These are phyloP conservation scores for Lenwebbia sp. DNA, from an alignment of 345 rosid genomes.

Conservation along the genomic window DNA sequence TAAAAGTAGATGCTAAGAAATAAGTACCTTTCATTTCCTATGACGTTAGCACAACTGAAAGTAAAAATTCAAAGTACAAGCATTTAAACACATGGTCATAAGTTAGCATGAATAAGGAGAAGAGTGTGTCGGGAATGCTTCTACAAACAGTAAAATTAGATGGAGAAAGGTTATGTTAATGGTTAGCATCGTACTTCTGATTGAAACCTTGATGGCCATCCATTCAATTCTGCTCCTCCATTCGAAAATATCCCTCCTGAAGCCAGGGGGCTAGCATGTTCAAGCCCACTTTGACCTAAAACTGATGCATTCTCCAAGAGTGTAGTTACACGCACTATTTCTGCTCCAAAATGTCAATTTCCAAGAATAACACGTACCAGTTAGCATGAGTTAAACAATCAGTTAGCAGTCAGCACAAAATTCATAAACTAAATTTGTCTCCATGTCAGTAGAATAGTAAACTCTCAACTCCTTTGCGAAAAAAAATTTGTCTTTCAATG, in stretches of 20 bases:
- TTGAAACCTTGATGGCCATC: constrained; percentile 92
- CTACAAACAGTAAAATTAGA: constrained; percentile 50
- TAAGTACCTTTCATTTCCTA: background rate
- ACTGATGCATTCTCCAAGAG: constrained; percentile 99
- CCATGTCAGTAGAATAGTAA: constrained; percentile 44
- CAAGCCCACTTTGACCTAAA: constrained; percentile 96
- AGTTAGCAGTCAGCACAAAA: constrained; percentile 58
- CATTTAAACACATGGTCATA: constrained; percentile 30
- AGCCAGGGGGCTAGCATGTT: constrained; percentile 87
- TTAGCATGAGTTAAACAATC: constrained; percentile 68
- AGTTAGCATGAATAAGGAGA: constrained; percentile 38
- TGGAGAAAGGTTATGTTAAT: constrained; percentile 83
- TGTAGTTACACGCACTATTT: constrained; percentile 96
- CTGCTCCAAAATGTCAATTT: constrained; percentile 98
- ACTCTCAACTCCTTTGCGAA: constrained; percentile 17
- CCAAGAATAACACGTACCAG: constrained; percentile 91
- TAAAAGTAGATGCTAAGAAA: background rate
- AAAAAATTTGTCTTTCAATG: background rate
- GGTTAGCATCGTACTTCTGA: constrained; percentile 99
- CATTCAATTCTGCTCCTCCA: constrained; percentile 86
- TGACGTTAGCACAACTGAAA: background rate
- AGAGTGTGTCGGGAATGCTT: constrained; percentile 44
- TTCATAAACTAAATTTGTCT: constrained; percentile 32
- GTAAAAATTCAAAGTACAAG: constrained; percentile 10
- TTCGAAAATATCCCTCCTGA: constrained; percentile 89